Evolutionary conservation across 2,329 filamentous ascomycete species (phyloP), one percentile per base, ranked within the genome.

Genomic region (Trichoderma koningii): DNA sequence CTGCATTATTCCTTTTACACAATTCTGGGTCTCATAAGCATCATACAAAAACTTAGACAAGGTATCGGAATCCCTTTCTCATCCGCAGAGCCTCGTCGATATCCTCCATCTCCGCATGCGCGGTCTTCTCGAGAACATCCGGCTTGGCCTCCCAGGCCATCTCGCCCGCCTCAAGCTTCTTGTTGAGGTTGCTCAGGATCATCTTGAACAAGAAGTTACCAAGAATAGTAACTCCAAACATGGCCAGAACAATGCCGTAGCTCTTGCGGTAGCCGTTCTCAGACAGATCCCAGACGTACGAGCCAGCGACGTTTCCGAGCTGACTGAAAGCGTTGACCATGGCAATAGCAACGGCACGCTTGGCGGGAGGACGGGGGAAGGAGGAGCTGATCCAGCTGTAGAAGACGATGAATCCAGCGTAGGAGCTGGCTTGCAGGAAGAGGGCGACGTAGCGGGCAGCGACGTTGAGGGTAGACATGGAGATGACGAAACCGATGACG

Each of bases 241-340:
- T 89, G 71, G 84, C 79, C 15, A 83, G 81, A 5, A 89, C 87
- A 64, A 89, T 86, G 4, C 85, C 86, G 70, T 89, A 89, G 67
- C 85, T 87, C 76, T 85, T 83, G 68, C 86, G 81, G 77, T 81
- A 89, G 0, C 87, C 87, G 67, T 88, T 82, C 0, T 81, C 85
- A 26, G 79, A 76, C 56, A 89, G 78, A 60, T 80, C 76, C 86
- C 86, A 89, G 3, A 89, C 86, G 70, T 89, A 89, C 0, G 82
- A 84, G 2, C 86, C 86, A 0, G 86, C 85, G 0, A 86, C 80
- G 70, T 85, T 86, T 60, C 84, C 84, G 3, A 86, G 77, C 76
- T 85, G 84, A 47, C 79, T 80, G 74, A 84, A 83, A 65, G 80
- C 84, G 72, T 87, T 87, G 77, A 87, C 82, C 73, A 87, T 79